Evolutionary conservation across 768 basidiomycete genomes (phyloP), one percentile per base, ranked within the genome.

Genomic region (Boletus patriciae): DNA sequence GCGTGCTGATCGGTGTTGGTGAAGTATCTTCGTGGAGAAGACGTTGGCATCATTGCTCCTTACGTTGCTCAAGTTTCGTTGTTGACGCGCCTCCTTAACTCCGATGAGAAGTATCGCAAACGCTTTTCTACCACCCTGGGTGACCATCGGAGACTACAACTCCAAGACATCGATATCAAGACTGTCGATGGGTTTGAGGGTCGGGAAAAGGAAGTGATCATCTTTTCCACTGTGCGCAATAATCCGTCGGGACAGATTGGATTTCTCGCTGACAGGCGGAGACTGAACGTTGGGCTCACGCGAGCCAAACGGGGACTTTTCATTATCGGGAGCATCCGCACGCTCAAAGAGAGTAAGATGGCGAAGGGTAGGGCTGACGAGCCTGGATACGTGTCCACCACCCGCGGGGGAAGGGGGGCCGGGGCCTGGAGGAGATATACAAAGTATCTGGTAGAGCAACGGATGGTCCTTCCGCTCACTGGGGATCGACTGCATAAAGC

Each of bases 151-250:
- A 84, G 79, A 19, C 76, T 81, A 73, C 85, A 94, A 61, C 70
- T 92, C 8, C 66, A 74, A 0, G 70, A 81, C 50, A 80, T 97
- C 50, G 94, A 96, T 71, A 82, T 96, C 65, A 92, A 90, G 75
- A 96, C 94, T 0, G 94, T 97, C 15, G 94, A 97, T 64, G 94
- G 94, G 19, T 97, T 95, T 70, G 92, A 97, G 71, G 94, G 94
- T 13, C 81, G 92, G 44, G 92, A 97, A 76, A 96, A 96, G 74
- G 88, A 92, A 31, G 84, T 96, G 41, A 90, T 97, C 60, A 80
- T 97, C 42, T 94, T 97, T 70, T 92, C 90, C 41, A 94, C 93
- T 4, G 93, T 94, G 47, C 80, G 94, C 50, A 90, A 89, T 69
- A 97, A 97, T 65, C 64, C 77, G 3, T 73, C 72, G 1, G 92